Conservation (phyloP, 2,329 filamentous ascomycete genomes). For the Stachybotrys chartarum region DNA sequence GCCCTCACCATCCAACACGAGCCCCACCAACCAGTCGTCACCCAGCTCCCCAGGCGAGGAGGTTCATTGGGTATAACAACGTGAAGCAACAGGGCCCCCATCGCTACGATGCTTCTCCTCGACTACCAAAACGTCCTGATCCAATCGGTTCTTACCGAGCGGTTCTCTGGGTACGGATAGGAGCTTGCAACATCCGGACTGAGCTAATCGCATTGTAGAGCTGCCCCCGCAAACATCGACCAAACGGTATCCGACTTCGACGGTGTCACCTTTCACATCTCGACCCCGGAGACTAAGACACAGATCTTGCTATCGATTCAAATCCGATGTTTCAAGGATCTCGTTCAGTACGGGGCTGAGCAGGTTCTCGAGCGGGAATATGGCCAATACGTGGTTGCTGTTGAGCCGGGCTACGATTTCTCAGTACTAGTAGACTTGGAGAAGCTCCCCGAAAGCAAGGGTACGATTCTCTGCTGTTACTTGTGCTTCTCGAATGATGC, state of each 20-base stretch:
- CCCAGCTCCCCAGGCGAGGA: slow-evolving; percentile 18
- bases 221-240: slow-evolving; percentile 81
- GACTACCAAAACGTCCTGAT: slow-evolving; percentile 99
- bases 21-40: slow-evolving; percentile 34
- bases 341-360: slow-evolving; percentile 88
- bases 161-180: slow-evolving; percentile 70
- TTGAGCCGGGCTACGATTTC: slow-evolving; percentile 93
- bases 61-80: not conserved
- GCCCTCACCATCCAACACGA: slow-evolving; percentile 17
- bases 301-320: slow-evolving; percentile 92
- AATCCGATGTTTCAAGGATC: slow-evolving; percentile 90
- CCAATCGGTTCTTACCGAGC: slow-evolving; percentile 89
- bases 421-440: slow-evolving; percentile 87
- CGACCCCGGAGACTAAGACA: slow-evolving; percentile 86
- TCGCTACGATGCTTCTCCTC: slow-evolving; percentile 72
- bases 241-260: slow-evolving; percentile 99
- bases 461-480: slow-evolving; percentile 29
- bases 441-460: slow-evolving; percentile 71
- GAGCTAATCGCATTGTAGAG: slow-evolving; percentile 49
- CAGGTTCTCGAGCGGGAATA: slow-evolving; percentile 92
- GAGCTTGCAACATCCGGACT: slow-evolving; percentile 5
- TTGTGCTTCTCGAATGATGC: not conserved
- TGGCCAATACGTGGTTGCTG: slow-evolving; percentile 77
- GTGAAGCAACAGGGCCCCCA: slow-evolving; percentile 10
- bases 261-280: slow-evolving; percentile 97